Evolutionary conservation across 2,329 filamentous ascomycete species (phyloP), one percentile per base, ranked within the genome.

Genomic region (Curvularia spicifera): DNA sequence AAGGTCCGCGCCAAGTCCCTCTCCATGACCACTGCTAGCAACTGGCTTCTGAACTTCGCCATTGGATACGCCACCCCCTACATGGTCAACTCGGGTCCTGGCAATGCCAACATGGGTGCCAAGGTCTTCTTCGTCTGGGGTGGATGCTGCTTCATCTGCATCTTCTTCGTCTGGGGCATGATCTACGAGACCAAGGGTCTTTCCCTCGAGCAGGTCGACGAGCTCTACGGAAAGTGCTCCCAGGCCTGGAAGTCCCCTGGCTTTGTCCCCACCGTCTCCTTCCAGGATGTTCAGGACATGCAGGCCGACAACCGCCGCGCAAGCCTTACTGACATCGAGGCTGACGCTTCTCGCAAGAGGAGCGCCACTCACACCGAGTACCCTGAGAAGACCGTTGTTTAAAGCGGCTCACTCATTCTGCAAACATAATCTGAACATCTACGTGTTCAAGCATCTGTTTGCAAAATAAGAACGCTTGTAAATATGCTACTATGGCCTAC

Each of bases 111-210:
- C 66, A 82, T 96, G 31, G 76, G 80, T 53, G 78, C 79, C 22
- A 83, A 82, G 71, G 81, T 84, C 35, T 84, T 85, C 76, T 84
- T 84, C 73, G 79, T 85, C 69, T 84, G 82, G 82, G 81, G 80
- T 39, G 78, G 77, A 31, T 83, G 81, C 77, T 85, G 83, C 73
- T 78, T 81, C 59, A 65, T 85, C 57, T 83, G 81, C 59, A 77
- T 77, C 42, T 78, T 90, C 63, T 93, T 92, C 74, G 89, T 91
- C 33, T 93, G 87, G 81, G 84, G 81, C 71, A 86, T 91, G 83
- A 87, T 92, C 49, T 91, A 88, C 71, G 89, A 92, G 78, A 92
- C 89, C 6, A 91, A 88, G 79, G 90, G 89, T 75, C 87, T 91
- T 71, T 89, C 87, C 65, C 81, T 92, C 56, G 89, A 92, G 76